Evolutionary conservation across 2,329 filamentous ascomycete genomes (phyloP).

Genomic region (Beauveria rudraprayagi): DNA sequence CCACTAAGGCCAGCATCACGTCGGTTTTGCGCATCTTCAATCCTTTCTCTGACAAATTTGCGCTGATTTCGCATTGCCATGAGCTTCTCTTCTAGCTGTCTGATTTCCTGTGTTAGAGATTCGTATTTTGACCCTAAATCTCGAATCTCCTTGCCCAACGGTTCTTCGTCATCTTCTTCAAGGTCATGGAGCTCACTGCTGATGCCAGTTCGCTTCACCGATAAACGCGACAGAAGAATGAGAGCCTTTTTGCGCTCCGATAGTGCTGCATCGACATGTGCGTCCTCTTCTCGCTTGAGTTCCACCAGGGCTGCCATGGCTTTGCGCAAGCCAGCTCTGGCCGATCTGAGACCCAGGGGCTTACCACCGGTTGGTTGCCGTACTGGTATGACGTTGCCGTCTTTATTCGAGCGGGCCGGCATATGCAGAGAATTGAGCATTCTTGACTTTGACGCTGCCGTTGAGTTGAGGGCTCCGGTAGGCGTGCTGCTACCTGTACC

Average conservation of each 20-base stretch:
- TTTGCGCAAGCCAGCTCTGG: constrained; percentile 55
- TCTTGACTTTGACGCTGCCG: constrained; percentile 30
- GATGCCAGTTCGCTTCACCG: constrained; percentile 42
- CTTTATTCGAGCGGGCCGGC: constrained; percentile 27
- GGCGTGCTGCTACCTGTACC: constrained; percentile 35
- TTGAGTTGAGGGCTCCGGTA: constrained; percentile 31
- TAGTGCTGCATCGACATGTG: constrained; percentile 49
- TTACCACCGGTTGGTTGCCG: constrained; percentile 44
- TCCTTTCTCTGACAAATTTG: constrained; percentile 49
- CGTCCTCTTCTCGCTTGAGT: constrained; percentile 62
- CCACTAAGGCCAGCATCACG: constrained; percentile 65
- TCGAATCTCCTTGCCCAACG: constrained; percentile 53
- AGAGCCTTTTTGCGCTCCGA: constrained; percentile 49
- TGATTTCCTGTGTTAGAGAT: constrained; percentile 54
- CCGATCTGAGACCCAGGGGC: constrained; percentile 50
- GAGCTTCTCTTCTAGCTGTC: constrained; percentile 56
- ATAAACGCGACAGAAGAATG: constrained; percentile 45
- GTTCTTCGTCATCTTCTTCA: constrained; percentile 47
- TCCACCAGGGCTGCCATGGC: constrained; percentile 56
- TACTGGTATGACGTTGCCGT: constrained; percentile 50
- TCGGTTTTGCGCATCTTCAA: constrained; percentile 55
- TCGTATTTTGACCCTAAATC: constrained; percentile 48
- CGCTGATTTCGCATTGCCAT: constrained; percentile 52
- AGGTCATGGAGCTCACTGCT: constrained; percentile 44
- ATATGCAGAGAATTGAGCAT: constrained; percentile 36